These are phyloP conservation scores for Fusarium xylarioides DNA, from an alignment of 2,329 filamentous ascomycete species.

Conservation along the genomic window DNA sequence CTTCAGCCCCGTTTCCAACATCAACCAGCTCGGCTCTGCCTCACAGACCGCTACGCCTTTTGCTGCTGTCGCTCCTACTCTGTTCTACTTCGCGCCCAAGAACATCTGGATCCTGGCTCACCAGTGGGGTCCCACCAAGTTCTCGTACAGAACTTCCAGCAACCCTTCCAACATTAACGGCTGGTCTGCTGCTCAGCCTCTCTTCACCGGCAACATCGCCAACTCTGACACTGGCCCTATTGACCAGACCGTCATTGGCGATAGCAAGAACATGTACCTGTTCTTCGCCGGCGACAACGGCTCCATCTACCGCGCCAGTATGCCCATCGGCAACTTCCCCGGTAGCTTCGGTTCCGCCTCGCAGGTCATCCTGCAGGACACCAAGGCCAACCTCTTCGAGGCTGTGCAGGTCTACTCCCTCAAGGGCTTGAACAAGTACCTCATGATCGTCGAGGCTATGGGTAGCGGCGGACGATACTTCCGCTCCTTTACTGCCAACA, in stretches of 20 bases:
- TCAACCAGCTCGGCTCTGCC: constrained; percentile 9
- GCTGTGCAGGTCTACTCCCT: constrained; percentile 73
- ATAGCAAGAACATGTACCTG: constrained; percentile 69
- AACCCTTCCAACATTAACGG: constrained; percentile 66
- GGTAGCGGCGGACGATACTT: constrained; percentile 56
- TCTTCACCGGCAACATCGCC: constrained; percentile 3
- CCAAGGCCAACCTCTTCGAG: constrained; percentile 68
- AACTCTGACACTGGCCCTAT: constrained; percentile 55
- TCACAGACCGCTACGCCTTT: background rate
- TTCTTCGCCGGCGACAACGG: constrained; percentile 76
- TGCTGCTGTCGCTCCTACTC: constrained; percentile 56
- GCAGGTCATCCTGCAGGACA: constrained; percentile 51
- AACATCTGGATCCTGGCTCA: constrained; percentile 71
- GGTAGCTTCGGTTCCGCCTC: constrained; percentile 57
- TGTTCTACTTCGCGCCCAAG: constrained; percentile 72
- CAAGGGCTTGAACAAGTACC: constrained; percentile 62
- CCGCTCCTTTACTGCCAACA: constrained; percentile 63
- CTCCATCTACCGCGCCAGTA: constrained; percentile 70
- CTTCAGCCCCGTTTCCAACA: constrained; percentile 5
- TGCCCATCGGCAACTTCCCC: constrained; percentile 71
- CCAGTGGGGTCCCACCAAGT: constrained; percentile 69
- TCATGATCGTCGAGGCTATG: constrained; percentile 74
- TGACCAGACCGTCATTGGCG: constrained; percentile 71
- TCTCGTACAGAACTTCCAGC: constrained; percentile 67
- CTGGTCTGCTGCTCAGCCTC: constrained; percentile 48